Evolutionary conservation across 2,329 filamentous ascomycete species (phyloP).

Genomic region (Cryphonectria radicalis): DNA sequence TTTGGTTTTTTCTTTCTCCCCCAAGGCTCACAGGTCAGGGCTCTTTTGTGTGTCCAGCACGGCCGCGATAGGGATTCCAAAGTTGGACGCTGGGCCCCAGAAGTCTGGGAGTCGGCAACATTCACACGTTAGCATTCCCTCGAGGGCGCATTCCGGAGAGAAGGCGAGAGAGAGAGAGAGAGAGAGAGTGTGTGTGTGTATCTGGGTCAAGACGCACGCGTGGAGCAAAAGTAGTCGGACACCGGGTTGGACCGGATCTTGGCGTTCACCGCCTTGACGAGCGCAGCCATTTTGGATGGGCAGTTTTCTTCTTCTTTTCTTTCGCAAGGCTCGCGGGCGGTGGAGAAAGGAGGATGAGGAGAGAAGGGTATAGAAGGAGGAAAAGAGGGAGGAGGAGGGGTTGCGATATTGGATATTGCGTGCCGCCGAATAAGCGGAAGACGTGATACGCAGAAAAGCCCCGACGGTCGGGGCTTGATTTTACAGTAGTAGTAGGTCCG

Average conservation of each 20-base stretch:
- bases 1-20: not conserved
- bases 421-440: not conserved
- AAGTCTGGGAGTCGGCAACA: slow-evolving; percentile 64
- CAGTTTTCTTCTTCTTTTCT: not conserved
- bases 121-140: not conserved
- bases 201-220: slow-evolving; percentile 66
- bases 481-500: not conserved
- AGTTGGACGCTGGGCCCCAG: slow-evolving; percentile 88
- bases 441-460: not conserved
- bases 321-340: not conserved
- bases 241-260: slow-evolving; percentile 84
- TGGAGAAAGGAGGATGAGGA: not conserved
- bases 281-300: slow-evolving; percentile 45
- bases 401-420: not conserved
- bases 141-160: no score
- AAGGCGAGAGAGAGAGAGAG: not conserved
- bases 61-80: slow-evolving; percentile 82
- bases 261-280: slow-evolving; percentile 79
- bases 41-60: slow-evolving; percentile 85
- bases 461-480: not conserved
- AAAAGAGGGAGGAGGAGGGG: not conserved
- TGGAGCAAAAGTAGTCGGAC: slow-evolving; percentile 81
- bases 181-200: not conserved
- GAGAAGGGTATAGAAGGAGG: not conserved
- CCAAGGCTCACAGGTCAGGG: slow-evolving; percentile 71